Conservation (phyloP, 2,329 filamentous ascomycete genomes). For the Pestalotiopsis sp. region DNA sequence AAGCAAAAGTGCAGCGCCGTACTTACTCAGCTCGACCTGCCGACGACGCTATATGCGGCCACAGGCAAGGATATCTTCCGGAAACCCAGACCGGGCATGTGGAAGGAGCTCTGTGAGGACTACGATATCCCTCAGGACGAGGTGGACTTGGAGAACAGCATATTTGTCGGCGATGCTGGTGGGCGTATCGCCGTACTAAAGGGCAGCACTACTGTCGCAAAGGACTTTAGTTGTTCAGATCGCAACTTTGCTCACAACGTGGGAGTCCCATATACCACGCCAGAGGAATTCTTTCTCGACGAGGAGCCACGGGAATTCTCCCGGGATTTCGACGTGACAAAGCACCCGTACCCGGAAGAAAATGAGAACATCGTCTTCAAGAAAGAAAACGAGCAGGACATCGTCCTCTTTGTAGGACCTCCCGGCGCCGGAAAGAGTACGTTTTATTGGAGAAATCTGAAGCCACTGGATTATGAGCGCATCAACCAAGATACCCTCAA, state of each 20-base stretch:
- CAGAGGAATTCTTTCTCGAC: slow-evolving; percentile 87
- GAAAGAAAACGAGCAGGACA: slow-evolving; percentile 68
- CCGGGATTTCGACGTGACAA: slow-evolving; percentile 71
- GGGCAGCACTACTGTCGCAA: slow-evolving; percentile 37
- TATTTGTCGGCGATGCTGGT: slow-evolving; percentile 90
- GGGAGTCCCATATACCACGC: slow-evolving; percentile 79
- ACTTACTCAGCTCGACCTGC: slow-evolving; percentile 72
- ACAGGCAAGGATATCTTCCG: slow-evolving; percentile 80
- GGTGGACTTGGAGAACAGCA: slow-evolving; percentile 70
- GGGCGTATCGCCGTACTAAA: slow-evolving; percentile 56
- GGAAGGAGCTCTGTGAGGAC: slow-evolving; percentile 65
- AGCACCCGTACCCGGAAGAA: slow-evolving; percentile 49
- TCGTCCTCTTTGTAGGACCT: slow-evolving; percentile 86
- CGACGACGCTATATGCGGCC: slow-evolving; percentile 82
- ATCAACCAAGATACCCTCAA: slow-evolving; percentile 92
- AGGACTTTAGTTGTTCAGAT: slow-evolving; percentile 69
- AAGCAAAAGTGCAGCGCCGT: slow-evolving; percentile 78
- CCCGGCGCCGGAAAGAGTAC: slow-evolving; percentile 92
- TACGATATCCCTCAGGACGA: slow-evolving; percentile 58
- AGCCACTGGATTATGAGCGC: slow-evolving; percentile 78
- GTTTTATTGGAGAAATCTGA: slow-evolving; percentile 78
- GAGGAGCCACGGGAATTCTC: slow-evolving; percentile 67
- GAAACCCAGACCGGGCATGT: slow-evolving; percentile 90
- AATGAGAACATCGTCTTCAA: slow-evolving; percentile 45
- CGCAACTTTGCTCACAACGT: slow-evolving; percentile 85